Evolutionary conservation across 257 asterid species (phyloP).

Genomic region (Nicotiana otophora): DNA sequence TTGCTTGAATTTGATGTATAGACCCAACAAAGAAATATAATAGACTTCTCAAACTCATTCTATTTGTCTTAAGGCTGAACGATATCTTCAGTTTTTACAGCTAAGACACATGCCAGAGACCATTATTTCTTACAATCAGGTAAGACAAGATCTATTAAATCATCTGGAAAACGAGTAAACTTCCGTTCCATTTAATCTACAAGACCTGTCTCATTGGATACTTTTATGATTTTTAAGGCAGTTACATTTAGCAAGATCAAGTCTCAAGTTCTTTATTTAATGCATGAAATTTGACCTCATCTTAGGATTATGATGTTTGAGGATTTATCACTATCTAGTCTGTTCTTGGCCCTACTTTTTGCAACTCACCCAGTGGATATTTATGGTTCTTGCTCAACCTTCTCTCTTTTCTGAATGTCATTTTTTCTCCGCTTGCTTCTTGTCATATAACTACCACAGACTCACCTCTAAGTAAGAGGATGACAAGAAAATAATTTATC

Average conservation of each 20-base stretch:
- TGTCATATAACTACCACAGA: background rate
- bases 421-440: background rate
- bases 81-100: background rate
- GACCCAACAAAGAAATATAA: background rate
- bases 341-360: background rate
- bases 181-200: background rate
- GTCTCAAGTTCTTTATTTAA: background rate
- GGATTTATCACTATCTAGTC: background rate
- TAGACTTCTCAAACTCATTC: background rate
- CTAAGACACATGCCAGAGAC: background rate
- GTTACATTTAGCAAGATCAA: background rate
- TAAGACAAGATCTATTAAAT: background rate
- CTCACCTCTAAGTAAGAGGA: background rate
- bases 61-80: background rate
- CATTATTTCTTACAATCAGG: background rate
- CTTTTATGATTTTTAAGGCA: too few species aligned
- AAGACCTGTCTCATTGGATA: too few species aligned
- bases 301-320: background rate
- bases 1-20: background rate
- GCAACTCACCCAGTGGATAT: background rate
- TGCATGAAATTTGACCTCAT: background rate
- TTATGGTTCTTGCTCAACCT: background rate
- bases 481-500: background rate
- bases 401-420: background rate
- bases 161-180: background rate